Base-by-base conservation (phyloP, 192 early-diverging fungal genomes). In the Haplosporangium gracile region DNA sequence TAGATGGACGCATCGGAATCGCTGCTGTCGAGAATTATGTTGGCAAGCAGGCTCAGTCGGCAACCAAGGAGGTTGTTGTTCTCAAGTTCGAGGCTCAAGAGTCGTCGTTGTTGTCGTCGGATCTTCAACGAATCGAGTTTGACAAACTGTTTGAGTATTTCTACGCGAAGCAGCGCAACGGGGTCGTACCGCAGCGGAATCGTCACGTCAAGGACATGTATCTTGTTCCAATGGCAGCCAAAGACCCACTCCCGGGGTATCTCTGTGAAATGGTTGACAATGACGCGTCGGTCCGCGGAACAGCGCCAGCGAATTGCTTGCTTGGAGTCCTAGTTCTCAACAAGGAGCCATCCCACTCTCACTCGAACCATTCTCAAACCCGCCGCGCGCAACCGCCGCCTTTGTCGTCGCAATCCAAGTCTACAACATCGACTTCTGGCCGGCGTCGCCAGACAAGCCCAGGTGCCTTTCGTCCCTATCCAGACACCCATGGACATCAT, bases 161-260 rank as follows among this genome's bases (percentile, higher is more conserved):
- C 72, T 76, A 89, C n/a, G 83, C 84, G 18, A 89, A 91, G 68
- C 68, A 87, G 20, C 89, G 95, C n/a, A 92, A 90, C 82, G 95
- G 94, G 7, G 95, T 95, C 0, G 90, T 96, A 15, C 93, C 90
- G n/a, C 89, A 93, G 51, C 89, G 90, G 69, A 93, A 91, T 39
- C 88, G 92, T 20, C 89, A 80, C 51, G 91, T 96, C 29, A 96
- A 95, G 81, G 95, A 96, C 69, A 92, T 96, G 92, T 96, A 96
- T 79, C 38, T 96, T 43, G 83, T 96, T 9, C 95, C 95, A 43
- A 74, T 96, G 11, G 79, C 76, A 39, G 80, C 83, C 22, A 88
- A 88, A 11, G 92, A 92, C 9, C 71, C 88, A 40, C 74, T 95
- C 18, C 95, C 95, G 11, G 72, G 78, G 51, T 95, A 91, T 82